phyloP scores from a whole-genome alignment of 2,329 filamentous ascomycete genomes.

The Ascocoryne sarcoides region DNA sequence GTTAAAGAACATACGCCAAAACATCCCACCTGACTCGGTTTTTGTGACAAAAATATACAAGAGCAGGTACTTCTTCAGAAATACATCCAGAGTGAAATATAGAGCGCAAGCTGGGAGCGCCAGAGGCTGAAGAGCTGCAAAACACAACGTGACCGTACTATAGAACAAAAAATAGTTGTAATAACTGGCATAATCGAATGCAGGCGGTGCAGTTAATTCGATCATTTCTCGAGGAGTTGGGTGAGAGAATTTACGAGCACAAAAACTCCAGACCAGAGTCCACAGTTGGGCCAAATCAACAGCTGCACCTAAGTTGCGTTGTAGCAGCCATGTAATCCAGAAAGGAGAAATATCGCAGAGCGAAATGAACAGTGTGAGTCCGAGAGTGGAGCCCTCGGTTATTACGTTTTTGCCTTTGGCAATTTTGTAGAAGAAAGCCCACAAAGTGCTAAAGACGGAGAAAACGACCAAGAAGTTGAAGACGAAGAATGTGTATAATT shows the following conservation, averaged over 20 bases:
- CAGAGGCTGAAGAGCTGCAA: constrained; percentile 76
- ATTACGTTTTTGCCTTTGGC: constrained; percentile 55
- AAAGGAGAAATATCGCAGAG: constrained; percentile 79
- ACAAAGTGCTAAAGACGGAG: constrained; percentile 79
- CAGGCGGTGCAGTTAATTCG: constrained; percentile 81
- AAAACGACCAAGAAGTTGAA: constrained; percentile 97
- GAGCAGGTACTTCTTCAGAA: constrained; percentile 89
- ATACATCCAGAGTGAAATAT: constrained; percentile 81
- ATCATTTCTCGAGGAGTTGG: constrained; percentile 89
- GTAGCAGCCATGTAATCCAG: constrained; percentile 89
- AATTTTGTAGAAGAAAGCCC: constrained; percentile 61
- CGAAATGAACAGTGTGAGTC: constrained; percentile 56
- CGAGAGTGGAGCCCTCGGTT: constrained; percentile 54
- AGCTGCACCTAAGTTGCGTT: constrained; percentile 88
- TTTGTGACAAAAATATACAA: constrained; percentile 96
- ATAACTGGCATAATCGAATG: constrained; percentile 92
- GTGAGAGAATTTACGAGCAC: constrained; percentile 72
- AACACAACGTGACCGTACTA: constrained; percentile 78
- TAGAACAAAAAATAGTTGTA: constrained; percentile 99
- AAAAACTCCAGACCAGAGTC: constrained; percentile 75
- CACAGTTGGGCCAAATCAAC: constrained; percentile 86
- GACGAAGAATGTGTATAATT: constrained; percentile 91
- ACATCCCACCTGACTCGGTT: constrained; percentile 87
- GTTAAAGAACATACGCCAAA: constrained; percentile 89
- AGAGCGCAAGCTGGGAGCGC: constrained; percentile 78